Base-by-base conservation (phyloP, 306 rosid genomes). In the Vigna unguiculata region DNA sequence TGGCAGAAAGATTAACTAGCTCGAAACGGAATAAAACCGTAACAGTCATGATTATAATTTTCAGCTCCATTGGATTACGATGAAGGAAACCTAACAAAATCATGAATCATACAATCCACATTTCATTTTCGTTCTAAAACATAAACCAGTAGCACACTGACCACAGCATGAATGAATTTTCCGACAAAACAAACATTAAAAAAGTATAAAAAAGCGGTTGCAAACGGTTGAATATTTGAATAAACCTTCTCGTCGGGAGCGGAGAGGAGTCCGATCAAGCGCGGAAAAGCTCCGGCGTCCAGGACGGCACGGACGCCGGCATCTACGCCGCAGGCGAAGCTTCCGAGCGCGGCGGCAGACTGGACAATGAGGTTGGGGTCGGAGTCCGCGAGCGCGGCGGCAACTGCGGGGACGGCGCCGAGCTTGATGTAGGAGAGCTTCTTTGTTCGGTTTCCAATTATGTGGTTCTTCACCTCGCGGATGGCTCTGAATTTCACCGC, bases 401-500 rank as follows among this genome's bases (percentile, higher is more conserved):
- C 89, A 45, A 89, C 90, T 22, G 88, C 77, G 4, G 97, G 96
- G 40, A 92, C 97, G 8, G 85, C 82, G 14, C 96, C 99, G 41
- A 92, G 93, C 86, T 92, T 89, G 87, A 95, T 76, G 87, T 85
- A 95, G 51, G 86, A 87, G 45, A 92, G 89, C 86, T 92, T 95
- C 87, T 89, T 92, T 17, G 99, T 95, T n/a, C 96, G 97, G 83
- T 95, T 95, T 1, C 97, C 97, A 81, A 95, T 95, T 83, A 95
- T 92, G 85, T 83, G 91, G 68, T 95, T 95, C 84, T 95, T 95
- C 52, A 95, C 87, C 78, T 95, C 97, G 46, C 97, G 71, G 78
- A 92, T 90, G 21, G 98, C 93, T 81, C 88, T 89, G 72, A 95
- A 87, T 85, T 88, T 90, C 72, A 90, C 79, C 36, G 87, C 81